These are phyloP conservation scores for Picea abies DNA, from an alignment of 83 land plant genomes.

Conservation along the genomic window DNA sequence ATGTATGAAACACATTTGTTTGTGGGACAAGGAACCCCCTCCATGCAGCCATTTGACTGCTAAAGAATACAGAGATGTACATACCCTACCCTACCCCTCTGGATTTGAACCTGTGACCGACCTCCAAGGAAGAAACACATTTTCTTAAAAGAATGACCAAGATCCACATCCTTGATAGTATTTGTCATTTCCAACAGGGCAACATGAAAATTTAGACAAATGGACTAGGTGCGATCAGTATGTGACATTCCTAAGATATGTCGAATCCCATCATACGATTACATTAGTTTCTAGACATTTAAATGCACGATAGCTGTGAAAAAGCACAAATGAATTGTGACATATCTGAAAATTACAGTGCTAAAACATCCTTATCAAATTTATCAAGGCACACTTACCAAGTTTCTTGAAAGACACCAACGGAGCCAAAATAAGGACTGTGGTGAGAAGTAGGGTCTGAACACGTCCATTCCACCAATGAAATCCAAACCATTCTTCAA, in stretches of 20 bases:
- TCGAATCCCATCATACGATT: background rate
- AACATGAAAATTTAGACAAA: background rate
- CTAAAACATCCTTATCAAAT: background rate
- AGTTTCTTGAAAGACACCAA: conserved; percentile 66
- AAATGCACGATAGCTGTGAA: background rate
- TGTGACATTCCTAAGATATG: too few relatives aligned
- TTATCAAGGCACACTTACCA: conserved; percentile 38
- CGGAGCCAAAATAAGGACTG: conserved; percentile 61
- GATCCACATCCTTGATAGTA: background rate
- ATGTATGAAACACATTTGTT: too few relatives aligned
- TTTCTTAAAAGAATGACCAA: background rate
- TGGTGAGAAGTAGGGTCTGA: conserved; percentile 56
- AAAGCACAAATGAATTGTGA: background rate
- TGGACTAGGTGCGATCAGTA: too few relatives aligned
- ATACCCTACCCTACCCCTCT: too few relatives aligned
- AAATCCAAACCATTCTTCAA: conserved; percentile 86
- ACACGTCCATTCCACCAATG: conserved; percentile 83
- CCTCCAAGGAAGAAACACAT: background rate
- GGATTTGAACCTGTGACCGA: too few relatives aligned
- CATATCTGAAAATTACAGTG: background rate
- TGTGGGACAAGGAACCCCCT: too few relatives aligned
- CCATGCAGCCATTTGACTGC: too few relatives aligned
- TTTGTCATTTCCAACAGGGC: background rate
- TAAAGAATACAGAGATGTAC: too few relatives aligned
- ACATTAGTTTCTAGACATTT: background rate